Conservation (phyloP, 2,329 filamentous ascomycete species). For the Cryphonectria carpinicola region DNA sequence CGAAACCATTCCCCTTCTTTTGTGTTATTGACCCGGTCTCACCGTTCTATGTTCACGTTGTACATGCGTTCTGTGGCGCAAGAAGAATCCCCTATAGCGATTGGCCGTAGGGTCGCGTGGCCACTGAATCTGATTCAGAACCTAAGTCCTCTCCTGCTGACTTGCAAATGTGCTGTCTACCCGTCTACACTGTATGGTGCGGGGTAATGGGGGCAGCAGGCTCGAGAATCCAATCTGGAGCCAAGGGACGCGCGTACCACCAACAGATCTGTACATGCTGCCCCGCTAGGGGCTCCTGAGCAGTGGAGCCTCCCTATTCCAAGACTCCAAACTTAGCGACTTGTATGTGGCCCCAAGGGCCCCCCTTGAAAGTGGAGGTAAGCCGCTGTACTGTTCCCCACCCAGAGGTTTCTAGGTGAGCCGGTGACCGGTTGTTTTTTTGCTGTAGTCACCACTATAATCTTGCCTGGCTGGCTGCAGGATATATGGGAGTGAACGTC, state of each 20-base stretch:
- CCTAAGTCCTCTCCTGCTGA: neutral
- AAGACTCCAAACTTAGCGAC: neutral
- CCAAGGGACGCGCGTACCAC: conserved; percentile 7
- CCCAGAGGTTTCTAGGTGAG: neutral
- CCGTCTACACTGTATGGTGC: neutral
- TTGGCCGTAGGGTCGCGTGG: neutral
- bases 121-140: neutral
- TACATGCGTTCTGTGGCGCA: neutral
- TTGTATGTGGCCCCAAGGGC: neutral
- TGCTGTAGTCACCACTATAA: neutral
- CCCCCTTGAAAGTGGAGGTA: conserved; percentile 1
- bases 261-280: neutral
- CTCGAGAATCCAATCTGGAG: neutral
- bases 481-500: neutral
- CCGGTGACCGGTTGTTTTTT: neutral
- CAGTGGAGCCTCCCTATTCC: conserved; percentile 8
- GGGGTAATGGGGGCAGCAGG: neutral
- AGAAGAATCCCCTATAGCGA: neutral
- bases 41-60: neutral
- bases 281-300: neutral
- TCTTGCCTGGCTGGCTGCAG: neutral
- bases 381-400: neutral
- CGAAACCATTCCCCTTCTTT: neutral
- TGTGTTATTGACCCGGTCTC: neutral
- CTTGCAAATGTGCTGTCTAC: neutral